These are phyloP conservation scores for Leishmania arabica DNA, from an alignment of 208 protist species.

Conservation along the genomic window DNA sequence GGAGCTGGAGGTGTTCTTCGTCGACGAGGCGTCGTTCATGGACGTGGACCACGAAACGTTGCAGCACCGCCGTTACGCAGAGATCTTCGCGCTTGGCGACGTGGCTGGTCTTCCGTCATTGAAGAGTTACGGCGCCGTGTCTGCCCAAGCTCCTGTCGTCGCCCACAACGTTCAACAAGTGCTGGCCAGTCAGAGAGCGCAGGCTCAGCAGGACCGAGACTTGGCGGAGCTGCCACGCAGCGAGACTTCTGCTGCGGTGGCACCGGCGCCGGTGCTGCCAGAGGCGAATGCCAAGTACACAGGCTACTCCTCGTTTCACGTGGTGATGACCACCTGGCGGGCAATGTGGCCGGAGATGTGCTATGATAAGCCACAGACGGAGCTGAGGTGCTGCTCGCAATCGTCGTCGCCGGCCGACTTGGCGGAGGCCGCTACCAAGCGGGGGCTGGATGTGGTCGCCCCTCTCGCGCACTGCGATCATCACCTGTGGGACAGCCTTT, in stretches of 20 bases:
- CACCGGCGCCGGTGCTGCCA: background rate
- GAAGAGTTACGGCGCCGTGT: conserved; percentile 82
- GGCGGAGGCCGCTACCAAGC: conserved; percentile 8
- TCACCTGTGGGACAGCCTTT: conserved; percentile 76
- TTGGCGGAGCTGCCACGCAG: background rate
- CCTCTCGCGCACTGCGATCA: conserved; percentile 50
- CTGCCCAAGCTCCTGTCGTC: conserved; percentile 83
- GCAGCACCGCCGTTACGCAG: conserved; percentile 65
- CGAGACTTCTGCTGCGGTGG: background rate
- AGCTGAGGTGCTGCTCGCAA: background rate
- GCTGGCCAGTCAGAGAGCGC: conserved; percentile 28
- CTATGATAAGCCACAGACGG: conserved; percentile 35
- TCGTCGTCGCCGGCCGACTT: background rate
- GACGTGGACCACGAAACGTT: conserved; percentile 77
- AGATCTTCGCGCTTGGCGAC: conserved; percentile 89
- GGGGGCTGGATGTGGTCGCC: conserved; percentile 4
- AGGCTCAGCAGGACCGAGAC: conserved; percentile 4
- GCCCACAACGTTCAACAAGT: conserved; percentile 78
- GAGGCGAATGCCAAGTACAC: conserved; percentile 30
- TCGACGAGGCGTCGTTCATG: conserved; percentile 59
- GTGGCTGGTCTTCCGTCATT: conserved; percentile 74
- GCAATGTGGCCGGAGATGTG: conserved; percentile 86
- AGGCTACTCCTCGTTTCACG: conserved; percentile 84
- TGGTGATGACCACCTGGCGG: conserved; percentile 85
- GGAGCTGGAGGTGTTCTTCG: conserved; percentile 24